phyloP scores from a whole-genome alignment of 2,329 filamentous ascomycete genomes.

The Zymoseptoria pseudotritici region DNA sequence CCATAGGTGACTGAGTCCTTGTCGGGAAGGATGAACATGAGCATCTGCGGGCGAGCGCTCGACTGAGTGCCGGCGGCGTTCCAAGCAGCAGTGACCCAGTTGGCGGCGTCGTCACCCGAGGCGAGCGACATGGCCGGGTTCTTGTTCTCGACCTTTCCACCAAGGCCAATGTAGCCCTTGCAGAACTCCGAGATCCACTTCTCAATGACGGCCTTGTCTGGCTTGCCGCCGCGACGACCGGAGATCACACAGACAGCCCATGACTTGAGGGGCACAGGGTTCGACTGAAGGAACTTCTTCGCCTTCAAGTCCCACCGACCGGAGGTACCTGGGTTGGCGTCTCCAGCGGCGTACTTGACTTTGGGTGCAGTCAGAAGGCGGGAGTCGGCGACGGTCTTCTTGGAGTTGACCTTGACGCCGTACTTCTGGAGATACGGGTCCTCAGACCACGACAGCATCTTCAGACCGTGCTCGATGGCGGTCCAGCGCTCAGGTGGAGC shows the following conservation, averaged over 20 bases:
- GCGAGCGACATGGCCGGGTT: conserved; percentile 39
- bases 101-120: conserved; percentile 21
- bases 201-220: conserved; percentile 39
- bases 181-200: conserved; percentile 56
- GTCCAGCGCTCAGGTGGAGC: conserved; percentile 60
- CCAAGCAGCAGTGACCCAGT: conserved; percentile 40
- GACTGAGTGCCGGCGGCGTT: conserved; percentile 47
- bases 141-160: conserved; percentile 47
- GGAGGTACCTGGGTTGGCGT: conserved; percentile 52
- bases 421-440: conserved; percentile 69
- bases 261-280: conserved; percentile 49
- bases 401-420: conserved; percentile 59
- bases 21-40: conserved; percentile 70
- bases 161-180: conserved; percentile 53
- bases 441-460: conserved; percentile 56
- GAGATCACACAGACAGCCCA: conserved; percentile 71
- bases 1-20: conserved; percentile 69
- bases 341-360: conserved; percentile 55
- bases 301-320: conserved; percentile 85
- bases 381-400: conserved; percentile 59
- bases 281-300: conserved; percentile 66
- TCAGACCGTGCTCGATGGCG: conserved; percentile 62
- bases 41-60: conserved; percentile 58
- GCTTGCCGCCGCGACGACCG: conserved; percentile 42
- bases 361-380: conserved; percentile 63